These are phyloP conservation scores for Helianthus annuus DNA, from an alignment of 129 eudicot species.

Conservation along the genomic window DNA sequence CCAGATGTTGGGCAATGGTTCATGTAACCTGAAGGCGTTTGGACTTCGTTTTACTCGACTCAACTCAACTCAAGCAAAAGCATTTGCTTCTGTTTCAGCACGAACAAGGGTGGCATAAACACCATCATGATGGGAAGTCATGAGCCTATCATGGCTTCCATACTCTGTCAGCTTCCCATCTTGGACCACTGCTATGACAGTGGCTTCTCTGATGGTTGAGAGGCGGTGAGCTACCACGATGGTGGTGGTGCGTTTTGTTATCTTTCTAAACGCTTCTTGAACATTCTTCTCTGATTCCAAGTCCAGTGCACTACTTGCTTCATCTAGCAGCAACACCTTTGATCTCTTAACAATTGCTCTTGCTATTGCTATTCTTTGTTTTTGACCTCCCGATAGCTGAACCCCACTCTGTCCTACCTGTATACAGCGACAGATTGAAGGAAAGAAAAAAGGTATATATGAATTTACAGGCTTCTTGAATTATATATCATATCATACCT, in stretches of 20 bases:
- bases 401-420: conserved; percentile 90
- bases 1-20: background rate
- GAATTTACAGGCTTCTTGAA: background rate
- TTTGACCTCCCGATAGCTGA: conserved; percentile 83
- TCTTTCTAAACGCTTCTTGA: conserved; percentile 70
- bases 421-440: background rate
- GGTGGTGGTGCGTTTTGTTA: conserved; percentile 68
- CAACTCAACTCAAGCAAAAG: conserved; percentile 48
- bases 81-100: conserved; percentile 83
- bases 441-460: background rate
- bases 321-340: conserved; percentile 66
- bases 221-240: conserved; percentile 89
- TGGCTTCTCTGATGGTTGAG: conserved; percentile 75
- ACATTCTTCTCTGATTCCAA: conserved; percentile 80
- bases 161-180: conserved; percentile 63
- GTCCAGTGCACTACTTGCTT: conserved; percentile 88
- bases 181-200: conserved; percentile 65
- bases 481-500: conserved; percentile 39
- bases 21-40: background rate
- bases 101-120: conserved; percentile 66
- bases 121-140: conserved; percentile 69
- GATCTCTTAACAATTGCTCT: conserved; percentile 72
- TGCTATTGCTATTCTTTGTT: conserved; percentile 83
- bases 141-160: conserved; percentile 72
- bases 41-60: background rate